phyloP scores from a whole-genome alignment of 495 filamentous ascomycete genomes.

The Penicillium canescens region DNA sequence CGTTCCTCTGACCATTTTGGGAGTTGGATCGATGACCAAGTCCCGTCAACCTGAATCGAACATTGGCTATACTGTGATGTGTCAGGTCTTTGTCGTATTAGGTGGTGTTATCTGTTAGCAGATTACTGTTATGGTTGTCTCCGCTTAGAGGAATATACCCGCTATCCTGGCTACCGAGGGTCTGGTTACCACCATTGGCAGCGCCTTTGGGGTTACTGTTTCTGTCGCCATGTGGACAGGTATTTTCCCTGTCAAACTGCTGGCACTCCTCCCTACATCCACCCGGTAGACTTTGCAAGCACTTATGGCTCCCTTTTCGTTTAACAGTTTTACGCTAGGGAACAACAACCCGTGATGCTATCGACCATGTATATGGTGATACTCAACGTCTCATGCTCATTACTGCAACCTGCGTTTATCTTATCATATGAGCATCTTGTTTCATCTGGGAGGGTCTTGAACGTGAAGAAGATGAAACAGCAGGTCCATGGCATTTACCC shows the following conservation, averaged over 20 bases:
- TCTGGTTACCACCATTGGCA: slow-evolving; percentile 60
- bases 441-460: slow-evolving; percentile 49
- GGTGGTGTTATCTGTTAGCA: slow-evolving; percentile 60
- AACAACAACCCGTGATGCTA: slow-evolving; percentile 47
- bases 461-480: slow-evolving; percentile 49
- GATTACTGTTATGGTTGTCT: slow-evolving; percentile 63
- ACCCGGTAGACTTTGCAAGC: slow-evolving; percentile 26
- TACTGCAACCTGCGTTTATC: slow-evolving; percentile 40
- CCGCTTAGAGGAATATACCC: slow-evolving; percentile 60
- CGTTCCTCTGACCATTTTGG: slow-evolving; percentile 56
- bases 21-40: slow-evolving; percentile 54
- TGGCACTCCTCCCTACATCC: slow-evolving; percentile 47
- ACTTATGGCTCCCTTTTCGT: slow-evolving; percentile 52
- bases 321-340: slow-evolving; percentile 52
- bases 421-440: slow-evolving; percentile 36
- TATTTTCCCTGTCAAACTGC: slow-evolving; percentile 54
- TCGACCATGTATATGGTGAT: slow-evolving; percentile 53
- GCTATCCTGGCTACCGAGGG: slow-evolving; percentile 59
- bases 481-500: not conserved
- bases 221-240: slow-evolving; percentile 62
- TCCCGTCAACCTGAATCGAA: slow-evolving; percentile 57
- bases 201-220: slow-evolving; percentile 58
- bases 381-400: slow-evolving; percentile 54
- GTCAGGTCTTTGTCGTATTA: slow-evolving; percentile 67
- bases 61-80: slow-evolving; percentile 66